phyloP scores from a whole-genome alignment of 805 yeast species.

The Saturnispora silvae region DNA sequence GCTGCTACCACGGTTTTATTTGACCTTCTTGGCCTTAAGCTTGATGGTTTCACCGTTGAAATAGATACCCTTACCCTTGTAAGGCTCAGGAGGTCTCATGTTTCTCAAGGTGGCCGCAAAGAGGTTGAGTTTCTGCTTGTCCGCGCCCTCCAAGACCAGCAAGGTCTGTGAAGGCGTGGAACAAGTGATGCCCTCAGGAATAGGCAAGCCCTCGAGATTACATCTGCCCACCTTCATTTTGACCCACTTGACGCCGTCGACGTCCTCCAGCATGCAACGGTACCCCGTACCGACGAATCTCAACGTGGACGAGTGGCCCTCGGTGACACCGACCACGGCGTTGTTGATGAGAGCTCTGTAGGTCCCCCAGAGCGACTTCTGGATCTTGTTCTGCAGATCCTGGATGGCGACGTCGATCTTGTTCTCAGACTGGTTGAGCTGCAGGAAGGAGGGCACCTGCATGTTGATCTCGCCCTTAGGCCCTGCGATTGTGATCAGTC shows the following conservation, averaged over 20 bases:
- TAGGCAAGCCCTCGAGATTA: slow-evolving; percentile 58
- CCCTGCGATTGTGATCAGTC: slow-evolving; percentile 53
- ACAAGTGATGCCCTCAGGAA: slow-evolving; percentile 72
- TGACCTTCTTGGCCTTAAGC: slow-evolving; percentile 86
- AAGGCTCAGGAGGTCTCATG: slow-evolving; percentile 94
- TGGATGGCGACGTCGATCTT: slow-evolving; percentile 32
- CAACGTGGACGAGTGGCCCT: slow-evolving; percentile 81
- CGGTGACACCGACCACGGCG: slow-evolving; percentile 77
- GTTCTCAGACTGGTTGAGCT: slow-evolving; percentile 20
- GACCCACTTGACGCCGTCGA: slow-evolving; percentile 44
- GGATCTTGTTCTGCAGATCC: slow-evolving; percentile 57
- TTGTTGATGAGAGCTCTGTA: slow-evolving; percentile 69
- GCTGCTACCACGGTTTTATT: slow-evolving; percentile 46
- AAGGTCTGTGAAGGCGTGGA: slow-evolving; percentile 78
- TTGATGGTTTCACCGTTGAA: slow-evolving; percentile 85
- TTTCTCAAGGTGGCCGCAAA: slow-evolving; percentile 84
- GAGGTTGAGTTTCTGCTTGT: slow-evolving; percentile 76
- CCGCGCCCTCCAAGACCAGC: slow-evolving; percentile 72
- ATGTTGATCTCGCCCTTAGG: slow-evolving; percentile 64
- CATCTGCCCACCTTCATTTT: slow-evolving; percentile 84
- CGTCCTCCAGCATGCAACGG: slow-evolving; percentile 65
- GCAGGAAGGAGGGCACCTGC: slow-evolving; percentile 64
- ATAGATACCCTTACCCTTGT: slow-evolving; percentile 95
- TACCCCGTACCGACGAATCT: slow-evolving; percentile 95
- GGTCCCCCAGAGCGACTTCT: slow-evolving; percentile 93